Percentiles rank a stretch among this genome's conserved stretches.
phyloP scores from a whole-genome alignment of 2,329 filamentous ascomycete species.

The Fusarium sp. region DNA sequence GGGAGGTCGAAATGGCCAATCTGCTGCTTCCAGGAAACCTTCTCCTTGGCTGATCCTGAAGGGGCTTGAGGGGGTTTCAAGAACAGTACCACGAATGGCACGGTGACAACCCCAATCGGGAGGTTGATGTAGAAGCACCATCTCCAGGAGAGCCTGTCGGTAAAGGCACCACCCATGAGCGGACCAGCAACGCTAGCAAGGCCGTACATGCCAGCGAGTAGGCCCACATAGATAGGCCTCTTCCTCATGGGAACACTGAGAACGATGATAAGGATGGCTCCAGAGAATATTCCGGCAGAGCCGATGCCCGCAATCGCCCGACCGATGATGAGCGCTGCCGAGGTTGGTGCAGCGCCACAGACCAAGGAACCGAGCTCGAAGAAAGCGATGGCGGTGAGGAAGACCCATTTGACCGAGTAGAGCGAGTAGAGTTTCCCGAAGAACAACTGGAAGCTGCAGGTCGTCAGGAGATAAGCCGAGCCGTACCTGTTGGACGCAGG shows the following conservation, averaged over 20 bases:
- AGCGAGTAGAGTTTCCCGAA: constrained; percentile 60
- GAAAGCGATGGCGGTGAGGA: constrained; percentile 58
- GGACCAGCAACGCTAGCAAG: constrained; percentile 48
- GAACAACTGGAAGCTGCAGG: constrained; percentile 2
- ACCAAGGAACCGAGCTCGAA: constrained; percentile 66
- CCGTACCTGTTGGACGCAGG: background rate
- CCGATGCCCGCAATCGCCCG: constrained; percentile 60
- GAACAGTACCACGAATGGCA: constrained; percentile 45
- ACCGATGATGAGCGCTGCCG: constrained; percentile 60
- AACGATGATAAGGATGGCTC: constrained; percentile 61
- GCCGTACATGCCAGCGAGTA: constrained; percentile 46
- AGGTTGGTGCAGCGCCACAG: constrained; percentile 58
- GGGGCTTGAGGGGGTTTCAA: constrained; percentile 44
- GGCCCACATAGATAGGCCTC: constrained; percentile 46
- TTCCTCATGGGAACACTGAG: constrained; percentile 49
- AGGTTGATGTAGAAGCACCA: constrained; percentile 23
- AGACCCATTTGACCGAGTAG: constrained; percentile 62
- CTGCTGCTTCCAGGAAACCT: constrained; percentile 48
- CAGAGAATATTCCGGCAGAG: constrained; percentile 60
- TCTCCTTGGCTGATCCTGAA: constrained; percentile 11
- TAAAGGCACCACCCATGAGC: constrained; percentile 50
- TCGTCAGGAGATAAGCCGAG: constrained; percentile 3
- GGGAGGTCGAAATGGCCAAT: constrained; percentile 48
- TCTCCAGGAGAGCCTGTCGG: constrained; percentile 39
- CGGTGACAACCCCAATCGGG: constrained; percentile 46